Evolutionary conservation across 345 rosid genomes (phyloP), one percentile per base, ranked within the genome.

Genomic region (Bretschneidera sinensis): DNA sequence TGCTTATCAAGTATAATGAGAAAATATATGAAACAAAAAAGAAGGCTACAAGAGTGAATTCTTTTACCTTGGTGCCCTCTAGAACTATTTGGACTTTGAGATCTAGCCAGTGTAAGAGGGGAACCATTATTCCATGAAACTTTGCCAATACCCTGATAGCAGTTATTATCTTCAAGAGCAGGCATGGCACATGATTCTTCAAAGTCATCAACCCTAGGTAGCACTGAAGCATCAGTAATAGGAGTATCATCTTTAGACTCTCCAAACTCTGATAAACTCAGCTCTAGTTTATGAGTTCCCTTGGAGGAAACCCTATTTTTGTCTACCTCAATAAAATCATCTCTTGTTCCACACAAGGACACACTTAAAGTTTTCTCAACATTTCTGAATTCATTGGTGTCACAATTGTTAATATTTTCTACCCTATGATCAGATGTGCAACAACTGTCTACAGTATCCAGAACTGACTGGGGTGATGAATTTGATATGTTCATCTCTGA

Each of bases 391-490:
- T 67, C 77, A 77, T 52, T 48, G 28, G 64, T 28, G 33, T 54
- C 47, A 51, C 54, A 48, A 21, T 49, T 57, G 18, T 62, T 65
- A 14, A 28, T 53, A 51, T 60, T 62, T 58, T 55, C 77, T 21
- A 2, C 64, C 51, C 63, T 52, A 34, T 57, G 59, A 62, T 56
- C 56, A 17, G 79, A 64, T 47, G 67, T 15, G 67, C 50, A 62
- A 50, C 69, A 79, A 47, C 60, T 55, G 22, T 74, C 81, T 34
- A 63, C 35, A 31, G 69, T 74, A 51, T 87, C 87, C 10, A 84
- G 78, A 69, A 94, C 96, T n/a, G 96, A 87, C 57, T 81, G 82
- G 25, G 95, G 96, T 17, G 96, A 94, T 34, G 77, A 62, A 60
- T 65, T 77, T 33, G 59, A 53, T 21, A 61, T 53, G 51, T 51